Percentiles rank a stretch among this genome's conserved stretches.
phyloP scores from a whole-genome alignment of 805 yeast genomes.

The Saturnispora ahearnii region DNA sequence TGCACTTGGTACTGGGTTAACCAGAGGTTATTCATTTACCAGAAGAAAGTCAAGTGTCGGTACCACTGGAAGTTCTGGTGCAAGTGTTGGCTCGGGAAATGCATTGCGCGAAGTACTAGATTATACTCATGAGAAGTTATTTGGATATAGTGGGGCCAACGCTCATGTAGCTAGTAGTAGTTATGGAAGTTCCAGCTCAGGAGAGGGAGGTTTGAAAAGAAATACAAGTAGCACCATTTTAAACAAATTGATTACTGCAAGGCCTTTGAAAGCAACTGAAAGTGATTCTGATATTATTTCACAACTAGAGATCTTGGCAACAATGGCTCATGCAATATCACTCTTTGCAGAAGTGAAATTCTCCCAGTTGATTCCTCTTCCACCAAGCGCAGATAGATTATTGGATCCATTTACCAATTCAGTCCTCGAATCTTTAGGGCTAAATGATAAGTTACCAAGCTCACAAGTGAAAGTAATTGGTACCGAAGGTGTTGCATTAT shows the following conservation, averaged over 20 bases:
- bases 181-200: neutral
- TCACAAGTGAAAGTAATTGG: constrained; percentile 2
- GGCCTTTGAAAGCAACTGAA: neutral
- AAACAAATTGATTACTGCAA: constrained; percentile 6
- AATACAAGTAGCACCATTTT: constrained; percentile 4
- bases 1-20: neutral
- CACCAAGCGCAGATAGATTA: constrained; percentile 29
- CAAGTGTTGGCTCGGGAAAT: constrained; percentile 61
- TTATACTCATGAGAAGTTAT: constrained; percentile 77
- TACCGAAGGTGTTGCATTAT: constrained; percentile 74
- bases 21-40: constrained; percentile 7
- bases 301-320: constrained; percentile 65
- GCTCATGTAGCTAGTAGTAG: constrained; percentile 11
- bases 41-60: constrained; percentile 54
- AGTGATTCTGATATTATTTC: constrained; percentile 31
- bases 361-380: constrained; percentile 71
- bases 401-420: constrained; percentile 6
- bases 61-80: constrained; percentile 32
- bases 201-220: neutral
- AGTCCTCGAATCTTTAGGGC: constrained; percentile 25
- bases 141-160: constrained; percentile 37
- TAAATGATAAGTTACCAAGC: constrained; percentile 4
- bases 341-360: constrained; percentile 88
- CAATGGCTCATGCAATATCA: constrained; percentile 84
- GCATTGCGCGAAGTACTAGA: constrained; percentile 84